Base-by-base conservation (phyloP, 768 basidiomycete genomes). In the Tulasnella calospora region DNA sequence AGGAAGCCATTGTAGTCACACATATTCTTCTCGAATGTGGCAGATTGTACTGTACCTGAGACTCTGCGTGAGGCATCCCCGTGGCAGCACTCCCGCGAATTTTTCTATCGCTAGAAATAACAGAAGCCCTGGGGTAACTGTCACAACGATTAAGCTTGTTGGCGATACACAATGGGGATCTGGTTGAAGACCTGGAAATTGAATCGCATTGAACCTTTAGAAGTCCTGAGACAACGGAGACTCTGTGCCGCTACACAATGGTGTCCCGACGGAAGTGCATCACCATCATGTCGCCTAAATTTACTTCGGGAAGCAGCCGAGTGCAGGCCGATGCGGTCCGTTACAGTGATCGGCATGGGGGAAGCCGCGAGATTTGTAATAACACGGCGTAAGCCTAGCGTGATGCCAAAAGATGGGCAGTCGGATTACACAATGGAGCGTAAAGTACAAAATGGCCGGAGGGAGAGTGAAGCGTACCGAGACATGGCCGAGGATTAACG, bases 261-360 rank as follows among this genome's bases (percentile, higher is more conserved):
- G 47, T 51, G 47, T 19, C 21, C 47, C 47, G 47, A 19, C 47
- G 47, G 47, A 51, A 51, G 47, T 23, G 23, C 3, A 23, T 51
- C 27, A 30, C n/a, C 61, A 13, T 9, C 2, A 13, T 67, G 27
- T 33, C 33, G n/a, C 61, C 61, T 67, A 67, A 67, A 30, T 67
- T 27, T 67, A 13, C 61, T 67, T 67, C 61, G 61, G 61, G 61
- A 67, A 67, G 61, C 61, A 67, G n/a, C 61, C 61, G 61, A 67
- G 61, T 33, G 61, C 33, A 67, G 61, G 61, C 61, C 61, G 61
- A 67, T 67, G 61, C 2, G 61, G 61, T 67, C 61, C 61, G 10
- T 67, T 2, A 33, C 27, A 12, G 27, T n/a, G 61, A 33, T 33
- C 61, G 61, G 61, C n/a, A 33, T 33, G 61, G 61, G 61, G 4